Conservation (phyloP, 768 basidiomycete genomes). For the Gautieria morchelliformis region DNA sequence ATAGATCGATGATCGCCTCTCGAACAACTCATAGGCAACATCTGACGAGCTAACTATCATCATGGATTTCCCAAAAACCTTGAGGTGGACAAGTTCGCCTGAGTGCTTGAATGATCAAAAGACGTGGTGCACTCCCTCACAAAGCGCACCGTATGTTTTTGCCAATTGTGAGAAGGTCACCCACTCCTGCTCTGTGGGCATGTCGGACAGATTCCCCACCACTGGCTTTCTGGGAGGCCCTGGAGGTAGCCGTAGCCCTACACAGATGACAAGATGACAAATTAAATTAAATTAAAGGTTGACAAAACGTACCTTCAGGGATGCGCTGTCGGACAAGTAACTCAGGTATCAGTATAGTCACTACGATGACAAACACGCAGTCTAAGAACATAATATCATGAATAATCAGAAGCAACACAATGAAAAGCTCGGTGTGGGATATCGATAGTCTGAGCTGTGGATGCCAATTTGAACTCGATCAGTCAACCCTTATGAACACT, state of each 20-base stretch:
- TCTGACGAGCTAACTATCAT: background rate
- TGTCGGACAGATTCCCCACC: constrained; percentile 15
- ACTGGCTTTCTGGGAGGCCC: constrained; percentile 16
- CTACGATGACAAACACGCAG: no score
- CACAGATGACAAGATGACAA: background rate
- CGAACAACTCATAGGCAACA: background rate
- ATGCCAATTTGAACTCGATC: no score
- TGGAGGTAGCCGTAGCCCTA: constrained; percentile 10
- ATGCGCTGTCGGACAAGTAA: no score
- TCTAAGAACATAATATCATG: no score
- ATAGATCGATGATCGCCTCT: constrained; percentile 1
- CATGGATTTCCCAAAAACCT: background rate
- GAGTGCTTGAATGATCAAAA: background rate
- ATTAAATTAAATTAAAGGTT: no score
- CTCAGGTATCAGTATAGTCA: no score
- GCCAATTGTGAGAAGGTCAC: constrained; percentile 43
- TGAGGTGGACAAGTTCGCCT: constrained; percentile 1
- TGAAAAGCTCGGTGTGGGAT: no score
- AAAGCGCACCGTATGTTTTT: constrained; percentile 38
- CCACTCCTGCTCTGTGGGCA: constrained; percentile 13
- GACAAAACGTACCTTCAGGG: no score
- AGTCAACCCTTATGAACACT: no score
- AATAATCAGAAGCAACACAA: no score
- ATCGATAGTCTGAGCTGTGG: no score
- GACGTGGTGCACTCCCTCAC: background rate